Conservation (phyloP, 1,284 basidiomycete species). For the Pascua sp. region DNA sequence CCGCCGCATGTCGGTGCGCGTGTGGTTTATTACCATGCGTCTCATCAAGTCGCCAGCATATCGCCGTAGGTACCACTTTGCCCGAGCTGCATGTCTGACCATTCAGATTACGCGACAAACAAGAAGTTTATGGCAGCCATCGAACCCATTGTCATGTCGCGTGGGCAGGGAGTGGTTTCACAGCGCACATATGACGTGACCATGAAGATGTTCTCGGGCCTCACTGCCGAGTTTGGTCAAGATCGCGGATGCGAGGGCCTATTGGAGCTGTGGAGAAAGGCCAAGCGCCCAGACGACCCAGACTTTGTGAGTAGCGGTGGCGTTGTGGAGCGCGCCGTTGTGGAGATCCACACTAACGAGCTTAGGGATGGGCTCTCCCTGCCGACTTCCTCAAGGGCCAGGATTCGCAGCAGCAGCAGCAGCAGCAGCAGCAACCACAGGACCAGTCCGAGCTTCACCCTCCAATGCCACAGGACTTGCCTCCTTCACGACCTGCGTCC, state of each 20-base stretch:
- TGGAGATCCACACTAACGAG: slow-evolving; percentile 4
- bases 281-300: slow-evolving; percentile 43
- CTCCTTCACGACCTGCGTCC: background rate
- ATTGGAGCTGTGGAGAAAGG: slow-evolving; percentile 42
- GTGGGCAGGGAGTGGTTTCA: slow-evolving; percentile 5
- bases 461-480: too few species aligned
- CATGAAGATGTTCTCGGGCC: slow-evolving; percentile 34
- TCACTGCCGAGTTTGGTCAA: slow-evolving; percentile 38
- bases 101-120: slow-evolving; percentile 35
- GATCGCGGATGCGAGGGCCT: slow-evolving; percentile 43
- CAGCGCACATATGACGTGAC: slow-evolving; percentile 2
- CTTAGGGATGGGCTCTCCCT: slow-evolving; percentile 39
- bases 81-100: background rate
- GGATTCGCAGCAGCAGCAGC: background rate
- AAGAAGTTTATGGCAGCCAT: slow-evolving; percentile 40
- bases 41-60: slow-evolving; percentile 20
- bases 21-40: slow-evolving; percentile 46
- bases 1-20: slow-evolving; percentile 37
- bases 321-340: too few species aligned
- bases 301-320: slow-evolving; percentile 33
- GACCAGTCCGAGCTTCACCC: too few species aligned
- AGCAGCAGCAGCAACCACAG: background rate
- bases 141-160: slow-evolving; percentile 22
- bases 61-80: background rate
- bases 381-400: slow-evolving; percentile 17